phyloP scores from a whole-genome alignment of 129 eudicot genomes.

The Chrysanthemum makinoi region DNA sequence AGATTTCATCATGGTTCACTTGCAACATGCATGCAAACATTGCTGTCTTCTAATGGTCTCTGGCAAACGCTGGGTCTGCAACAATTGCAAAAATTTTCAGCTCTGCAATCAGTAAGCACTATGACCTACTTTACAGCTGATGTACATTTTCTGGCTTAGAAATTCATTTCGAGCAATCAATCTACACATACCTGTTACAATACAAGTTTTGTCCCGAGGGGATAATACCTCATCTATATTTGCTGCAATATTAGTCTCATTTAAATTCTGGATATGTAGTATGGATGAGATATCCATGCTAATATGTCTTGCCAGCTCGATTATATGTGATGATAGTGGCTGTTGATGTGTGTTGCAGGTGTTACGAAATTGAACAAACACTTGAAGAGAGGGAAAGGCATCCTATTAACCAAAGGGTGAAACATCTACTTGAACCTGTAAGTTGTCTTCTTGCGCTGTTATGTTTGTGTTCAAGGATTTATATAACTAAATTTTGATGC shows the following conservation, averaged over 20 bases:
- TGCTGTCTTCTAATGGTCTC: conserved; percentile 84
- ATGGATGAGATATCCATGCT: not conserved
- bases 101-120: conserved; percentile 79
- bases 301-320: not conserved
- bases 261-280: not conserved
- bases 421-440: conserved; percentile 65
- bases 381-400: conserved; percentile 83
- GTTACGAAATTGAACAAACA: conserved; percentile 69
- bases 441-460: conserved; percentile 24
- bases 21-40: conserved; percentile 91
- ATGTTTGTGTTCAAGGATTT: not conserved
- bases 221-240: not conserved
- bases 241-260: not conserved
- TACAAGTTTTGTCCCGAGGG: not conserved
- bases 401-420: conserved; percentile 78
- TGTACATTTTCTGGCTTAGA: not conserved
- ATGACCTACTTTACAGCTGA: not conserved
- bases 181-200: not conserved
- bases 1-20: conserved; percentile 98
- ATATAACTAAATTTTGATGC: not conserved
- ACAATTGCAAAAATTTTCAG: conserved; percentile 80
- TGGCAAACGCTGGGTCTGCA: conserved; percentile 93
- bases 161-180: not conserved
- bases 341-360: conserved; percentile 43
- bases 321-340: conserved; percentile 9